phyloP scores from a whole-genome alignment of 2,329 filamentous ascomycete species.

The Pseudogymnoascus sp. region DNA sequence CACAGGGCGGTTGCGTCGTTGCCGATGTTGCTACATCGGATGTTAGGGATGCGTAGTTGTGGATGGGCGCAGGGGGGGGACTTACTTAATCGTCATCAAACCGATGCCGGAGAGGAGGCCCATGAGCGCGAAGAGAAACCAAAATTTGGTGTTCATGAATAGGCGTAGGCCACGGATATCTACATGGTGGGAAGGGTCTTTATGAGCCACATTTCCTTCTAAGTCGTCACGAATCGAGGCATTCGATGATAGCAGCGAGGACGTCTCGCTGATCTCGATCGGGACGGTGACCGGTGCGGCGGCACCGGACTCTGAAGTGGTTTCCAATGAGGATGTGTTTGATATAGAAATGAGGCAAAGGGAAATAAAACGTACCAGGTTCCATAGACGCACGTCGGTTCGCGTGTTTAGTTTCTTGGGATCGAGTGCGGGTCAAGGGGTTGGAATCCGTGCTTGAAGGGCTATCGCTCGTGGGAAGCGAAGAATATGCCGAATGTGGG shows the following conservation, averaged over 20 bases:
- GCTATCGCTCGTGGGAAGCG: conserved; percentile 31
- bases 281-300: conserved; percentile 22
- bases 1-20: conserved; percentile 83
- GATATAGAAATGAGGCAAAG: conserved; percentile 25
- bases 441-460: conserved; percentile 22
- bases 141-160: conserved; percentile 68
- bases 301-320: conserved; percentile 19
- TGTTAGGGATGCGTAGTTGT: background rate
- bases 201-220: conserved; percentile 51
- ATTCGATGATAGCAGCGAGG: conserved; percentile 65
- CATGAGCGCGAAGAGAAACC: conserved; percentile 82
- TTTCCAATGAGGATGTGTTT: conserved; percentile 24
- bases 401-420: conserved; percentile 34
- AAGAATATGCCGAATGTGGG: conserved; percentile 41
- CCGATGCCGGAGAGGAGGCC: conserved; percentile 87
- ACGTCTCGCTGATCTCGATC: conserved; percentile 59
- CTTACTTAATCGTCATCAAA: conserved; percentile 97
- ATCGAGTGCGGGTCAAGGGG: conserved; percentile 37
- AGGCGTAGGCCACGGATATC: conserved; percentile 83
- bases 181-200: conserved; percentile 68
- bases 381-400: conserved; percentile 36
- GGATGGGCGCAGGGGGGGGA: conserved; percentile 14
- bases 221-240: conserved; percentile 31
- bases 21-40: conserved; percentile 69
- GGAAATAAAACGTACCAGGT: conserved; percentile 53